A percentile compares a stretch with the other conserved stretches of the same genome.
Evolutionary conservation across 371 early-diverging fungal genomes (phyloP).

Genomic region (Mycotypha africana): DNA sequence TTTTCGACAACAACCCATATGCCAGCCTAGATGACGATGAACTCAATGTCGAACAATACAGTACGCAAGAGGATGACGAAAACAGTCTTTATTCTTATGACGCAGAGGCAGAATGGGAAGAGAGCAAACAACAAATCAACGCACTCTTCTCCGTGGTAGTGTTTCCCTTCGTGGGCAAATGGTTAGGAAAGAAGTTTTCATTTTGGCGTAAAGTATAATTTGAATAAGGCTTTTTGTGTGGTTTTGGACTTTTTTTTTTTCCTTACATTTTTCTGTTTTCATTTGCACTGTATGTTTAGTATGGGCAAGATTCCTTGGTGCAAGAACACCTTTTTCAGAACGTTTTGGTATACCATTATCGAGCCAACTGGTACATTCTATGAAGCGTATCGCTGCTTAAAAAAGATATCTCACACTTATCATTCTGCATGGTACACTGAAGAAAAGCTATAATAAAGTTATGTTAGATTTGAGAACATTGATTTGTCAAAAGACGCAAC

Average conservation of each 20-base stretch:
- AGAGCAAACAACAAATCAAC: slow-evolving; percentile 52
- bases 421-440: background rate
- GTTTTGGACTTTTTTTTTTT: background rate
- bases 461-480: no score
- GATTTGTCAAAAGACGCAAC: background rate
- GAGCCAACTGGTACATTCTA: slow-evolving; percentile 9
- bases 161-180: slow-evolving; percentile 55
- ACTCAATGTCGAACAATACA: slow-evolving; percentile 14
- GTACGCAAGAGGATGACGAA: slow-evolving; percentile 19
- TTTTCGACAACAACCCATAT: slow-evolving; percentile 14
- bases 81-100: slow-evolving; percentile 35
- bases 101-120: slow-evolving; percentile 60
- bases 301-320: slow-evolving; percentile 9
- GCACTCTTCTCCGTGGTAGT: slow-evolving; percentile 52
- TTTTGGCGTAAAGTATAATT: slow-evolving; percentile 45
- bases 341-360: slow-evolving; percentile 4
- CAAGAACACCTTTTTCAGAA: slow-evolving; percentile 4
- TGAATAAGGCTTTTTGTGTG: background rate
- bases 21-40: slow-evolving; percentile 23
- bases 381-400: slow-evolving; percentile 11
- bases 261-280: background rate
- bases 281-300: slow-evolving; percentile 5
- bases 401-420: no score
- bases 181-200: slow-evolving; percentile 54
- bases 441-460: no score